These are phyloP conservation scores for Trichocomaceae sp. DNA, from an alignment of 2,329 filamentous ascomycete genomes.

Conservation along the genomic window DNA sequence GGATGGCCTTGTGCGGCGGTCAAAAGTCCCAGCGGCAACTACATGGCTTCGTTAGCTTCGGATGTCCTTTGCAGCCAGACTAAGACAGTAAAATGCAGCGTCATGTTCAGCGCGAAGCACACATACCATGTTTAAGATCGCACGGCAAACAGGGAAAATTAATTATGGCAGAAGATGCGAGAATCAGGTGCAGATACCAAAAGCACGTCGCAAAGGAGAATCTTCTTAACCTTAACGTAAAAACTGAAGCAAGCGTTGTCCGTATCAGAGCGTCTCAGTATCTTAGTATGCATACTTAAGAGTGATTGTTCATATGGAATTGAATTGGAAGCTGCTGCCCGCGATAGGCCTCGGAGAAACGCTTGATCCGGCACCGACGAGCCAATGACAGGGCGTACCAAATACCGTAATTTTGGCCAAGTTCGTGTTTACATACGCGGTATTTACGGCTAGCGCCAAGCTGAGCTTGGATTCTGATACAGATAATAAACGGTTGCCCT, in stretches of 20 bases:
- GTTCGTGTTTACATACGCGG: background rate
- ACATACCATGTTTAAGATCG: constrained; percentile 4
- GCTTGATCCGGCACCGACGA: constrained; percentile 1
- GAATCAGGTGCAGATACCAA: background rate
- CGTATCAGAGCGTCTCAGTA: background rate
- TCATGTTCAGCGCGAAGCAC: background rate
- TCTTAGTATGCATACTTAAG: background rate
- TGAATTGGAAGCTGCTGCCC: background rate
- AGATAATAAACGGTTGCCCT: background rate
- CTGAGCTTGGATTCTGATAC: background rate
- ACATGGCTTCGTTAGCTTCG: background rate
- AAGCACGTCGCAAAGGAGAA: background rate
- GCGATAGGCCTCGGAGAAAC: background rate
- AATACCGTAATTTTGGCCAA: background rate
- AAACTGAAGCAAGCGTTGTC: background rate
- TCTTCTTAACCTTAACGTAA: background rate
- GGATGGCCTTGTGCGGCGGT: constrained; percentile 96
- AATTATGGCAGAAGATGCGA: background rate
- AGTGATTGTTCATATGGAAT: background rate
- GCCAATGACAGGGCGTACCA: background rate
- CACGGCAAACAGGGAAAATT: background rate
- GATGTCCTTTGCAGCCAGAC: background rate
- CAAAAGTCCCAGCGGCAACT: constrained; percentile 70
- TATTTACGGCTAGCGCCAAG: background rate
- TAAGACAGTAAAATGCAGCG: constrained; percentile 12